These are phyloP conservation scores for Stramenopiles sp. DNA, from an alignment of 352 stramenopile species.

Conservation along the genomic window DNA sequence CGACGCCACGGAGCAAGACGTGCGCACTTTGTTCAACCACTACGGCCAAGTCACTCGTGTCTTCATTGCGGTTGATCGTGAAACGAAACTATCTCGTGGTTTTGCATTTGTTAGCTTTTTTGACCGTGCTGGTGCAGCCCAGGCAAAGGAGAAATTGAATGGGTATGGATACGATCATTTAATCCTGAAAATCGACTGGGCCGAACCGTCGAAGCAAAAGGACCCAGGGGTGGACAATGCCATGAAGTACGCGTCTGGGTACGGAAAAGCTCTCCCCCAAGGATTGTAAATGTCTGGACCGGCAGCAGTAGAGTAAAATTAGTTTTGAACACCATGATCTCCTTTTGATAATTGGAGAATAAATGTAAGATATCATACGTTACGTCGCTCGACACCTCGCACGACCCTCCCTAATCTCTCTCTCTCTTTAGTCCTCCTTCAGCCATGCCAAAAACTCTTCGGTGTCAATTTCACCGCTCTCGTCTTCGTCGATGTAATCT, in stretches of 20 bases:
- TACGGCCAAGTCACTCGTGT: slow-evolving; percentile 89
- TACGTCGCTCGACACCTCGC: too few relatives aligned
- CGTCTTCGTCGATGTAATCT: too few relatives aligned
- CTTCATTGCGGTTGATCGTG: slow-evolving; percentile 93
- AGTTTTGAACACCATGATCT: too few relatives aligned
- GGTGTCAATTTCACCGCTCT: too few relatives aligned
- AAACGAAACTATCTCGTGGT: slow-evolving; percentile 85
- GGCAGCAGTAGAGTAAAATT: too few relatives aligned
- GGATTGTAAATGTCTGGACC: background rate
- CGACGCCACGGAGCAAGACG: slow-evolving; percentile 88
- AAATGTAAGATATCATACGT: too few relatives aligned
- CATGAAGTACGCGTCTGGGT: background rate
- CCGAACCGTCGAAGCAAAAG: slow-evolving; percentile 47
- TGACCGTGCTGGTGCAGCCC: slow-evolving; percentile 79
- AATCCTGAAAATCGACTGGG: slow-evolving; percentile 99
- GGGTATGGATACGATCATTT: slow-evolving; percentile 97
- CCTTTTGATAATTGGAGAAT: too few relatives aligned
- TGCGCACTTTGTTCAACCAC: slow-evolving; percentile 90
- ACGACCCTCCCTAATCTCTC: too few relatives aligned
- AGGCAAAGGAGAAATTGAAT: slow-evolving; percentile 83
- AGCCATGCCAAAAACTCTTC: too few relatives aligned
- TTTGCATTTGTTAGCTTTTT: slow-evolving; percentile 97
- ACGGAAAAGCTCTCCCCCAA: slow-evolving; percentile 3
- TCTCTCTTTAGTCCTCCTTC: too few relatives aligned
- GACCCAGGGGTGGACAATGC: slow-evolving; percentile 5